Percentiles rank a stretch among this genome's conserved stretches.
Evolutionary conservation across 768 basidiomycete genomes (phyloP).

Genomic region (Trametes coccinea): DNA sequence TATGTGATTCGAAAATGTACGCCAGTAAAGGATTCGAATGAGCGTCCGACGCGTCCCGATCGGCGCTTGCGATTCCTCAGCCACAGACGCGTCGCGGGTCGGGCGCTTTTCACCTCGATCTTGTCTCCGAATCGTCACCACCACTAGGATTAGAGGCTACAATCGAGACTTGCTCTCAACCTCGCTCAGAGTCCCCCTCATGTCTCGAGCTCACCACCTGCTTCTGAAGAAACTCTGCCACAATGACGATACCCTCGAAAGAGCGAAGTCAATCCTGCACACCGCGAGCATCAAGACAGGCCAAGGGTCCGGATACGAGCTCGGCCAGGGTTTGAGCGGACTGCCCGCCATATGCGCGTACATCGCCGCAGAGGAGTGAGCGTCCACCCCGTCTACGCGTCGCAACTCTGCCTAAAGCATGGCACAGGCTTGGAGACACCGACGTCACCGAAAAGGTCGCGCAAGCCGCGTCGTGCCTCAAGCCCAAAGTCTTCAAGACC

Average conservation of each 20-base stretch:
- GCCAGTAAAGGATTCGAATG: not conserved
- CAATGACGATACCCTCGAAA: constrained; percentile 36
- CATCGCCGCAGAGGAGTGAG: constrained; percentile 50
- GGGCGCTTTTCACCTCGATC: not conserved
- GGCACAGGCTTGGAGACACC: constrained; percentile 29
- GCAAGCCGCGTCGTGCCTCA: constrained; percentile 35
- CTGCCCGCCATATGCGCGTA: constrained; percentile 52
- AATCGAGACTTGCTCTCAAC: not conserved
- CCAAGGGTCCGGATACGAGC: constrained; percentile 50
- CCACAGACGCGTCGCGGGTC: constrained; percentile 17
- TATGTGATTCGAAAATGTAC: too few relatives aligned
- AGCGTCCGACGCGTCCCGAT: not conserved
- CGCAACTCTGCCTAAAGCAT: not conserved
- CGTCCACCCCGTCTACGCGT: not conserved
- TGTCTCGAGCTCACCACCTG: constrained; percentile 29
- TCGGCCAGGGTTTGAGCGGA: constrained; percentile 41
- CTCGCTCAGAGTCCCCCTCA: constrained; percentile 11
- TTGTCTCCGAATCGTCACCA: constrained; percentile 3
- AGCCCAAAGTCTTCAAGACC: constrained; percentile 29
- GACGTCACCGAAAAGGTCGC: constrained; percentile 34
- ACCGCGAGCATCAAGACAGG: constrained; percentile 43
- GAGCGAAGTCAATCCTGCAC: constrained; percentile 38
- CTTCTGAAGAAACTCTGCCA: constrained; percentile 31
- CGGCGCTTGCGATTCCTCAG: not conserved
- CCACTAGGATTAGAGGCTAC: too few relatives aligned